Conservation (phyloP, 108 stramenopile genomes). For the Nitzschia putrida region DNA sequence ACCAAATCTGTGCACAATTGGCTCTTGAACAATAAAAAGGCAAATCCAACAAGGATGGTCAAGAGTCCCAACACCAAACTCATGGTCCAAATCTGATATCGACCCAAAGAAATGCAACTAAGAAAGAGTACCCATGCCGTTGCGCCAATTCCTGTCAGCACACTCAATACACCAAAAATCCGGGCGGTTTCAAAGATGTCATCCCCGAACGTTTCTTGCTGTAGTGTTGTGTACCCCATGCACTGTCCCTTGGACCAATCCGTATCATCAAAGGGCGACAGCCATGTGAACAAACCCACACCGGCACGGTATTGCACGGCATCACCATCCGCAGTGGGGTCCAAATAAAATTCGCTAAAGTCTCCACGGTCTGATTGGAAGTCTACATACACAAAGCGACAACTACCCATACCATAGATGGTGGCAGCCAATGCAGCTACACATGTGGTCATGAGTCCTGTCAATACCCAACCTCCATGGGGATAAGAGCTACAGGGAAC, state of each 20-base stretch:
- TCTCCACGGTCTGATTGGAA: slow-evolving; percentile 36
- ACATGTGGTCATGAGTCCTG: slow-evolving; percentile 30
- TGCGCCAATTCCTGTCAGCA: slow-evolving; percentile 23
- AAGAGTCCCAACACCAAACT: slow-evolving; percentile 6
- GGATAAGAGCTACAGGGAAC: slow-evolving; percentile 32
- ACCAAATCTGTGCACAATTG: slow-evolving; percentile 24
- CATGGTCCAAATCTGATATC: slow-evolving; percentile 39
- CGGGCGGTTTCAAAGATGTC: slow-evolving; percentile 34
- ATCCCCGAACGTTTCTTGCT: slow-evolving; percentile 29
- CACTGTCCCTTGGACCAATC: slow-evolving; percentile 41
- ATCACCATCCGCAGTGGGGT: slow-evolving; percentile 30
- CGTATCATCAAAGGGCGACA: slow-evolving; percentile 26
- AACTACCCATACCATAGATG: slow-evolving; percentile 36
- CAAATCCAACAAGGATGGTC: slow-evolving; percentile 20
- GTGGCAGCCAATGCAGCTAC: slow-evolving; percentile 27
- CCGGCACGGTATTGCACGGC: slow-evolving; percentile 21
- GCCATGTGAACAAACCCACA: slow-evolving; percentile 45
- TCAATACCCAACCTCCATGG: slow-evolving; percentile 38
- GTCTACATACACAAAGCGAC: slow-evolving; percentile 37
- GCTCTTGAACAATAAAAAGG: slow-evolving; percentile 29
- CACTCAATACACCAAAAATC: slow-evolving; percentile 33
- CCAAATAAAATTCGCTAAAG: slow-evolving; percentile 39
- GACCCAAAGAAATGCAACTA: slow-evolving; percentile 34
- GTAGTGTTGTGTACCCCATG: slow-evolving; percentile 27
- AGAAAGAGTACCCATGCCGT: slow-evolving; percentile 31